These are phyloP conservation scores for Salix dunnii DNA, from an alignment of 345 rosid genomes.

Conservation along the genomic window DNA sequence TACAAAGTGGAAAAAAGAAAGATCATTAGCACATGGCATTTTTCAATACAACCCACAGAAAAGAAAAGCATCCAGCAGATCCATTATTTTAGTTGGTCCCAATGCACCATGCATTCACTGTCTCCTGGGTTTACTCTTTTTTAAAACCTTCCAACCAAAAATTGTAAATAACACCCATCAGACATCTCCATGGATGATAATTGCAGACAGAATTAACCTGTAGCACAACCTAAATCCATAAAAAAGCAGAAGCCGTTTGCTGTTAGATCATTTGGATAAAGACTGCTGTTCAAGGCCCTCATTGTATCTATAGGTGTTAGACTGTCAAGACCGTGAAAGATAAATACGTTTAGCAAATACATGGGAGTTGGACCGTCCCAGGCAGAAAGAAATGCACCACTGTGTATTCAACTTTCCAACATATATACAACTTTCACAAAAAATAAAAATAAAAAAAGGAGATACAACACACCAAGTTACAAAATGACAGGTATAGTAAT, in stretches of 20 bases:
- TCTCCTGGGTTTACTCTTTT: background rate
- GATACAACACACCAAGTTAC: background rate
- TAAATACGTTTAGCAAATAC: background rate
- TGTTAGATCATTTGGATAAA: background rate
- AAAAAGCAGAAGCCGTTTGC: background rate
- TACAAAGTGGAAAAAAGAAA: background rate
- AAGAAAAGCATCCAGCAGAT: background rate
- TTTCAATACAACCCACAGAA: background rate
- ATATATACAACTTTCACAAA: background rate
- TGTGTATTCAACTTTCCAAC: background rate
- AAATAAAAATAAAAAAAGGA: background rate
- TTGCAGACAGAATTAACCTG: background rate
- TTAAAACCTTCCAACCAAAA: background rate
- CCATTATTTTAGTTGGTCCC: background rate
- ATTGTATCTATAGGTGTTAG: background rate
- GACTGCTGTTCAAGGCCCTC: background rate
- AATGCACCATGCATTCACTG: background rate
- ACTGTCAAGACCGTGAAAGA: background rate
- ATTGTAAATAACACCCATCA: background rate
- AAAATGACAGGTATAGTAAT: background rate
- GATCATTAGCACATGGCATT: background rate
- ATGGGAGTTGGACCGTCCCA: background rate
- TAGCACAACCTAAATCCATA: background rate
- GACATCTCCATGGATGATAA: background rate
- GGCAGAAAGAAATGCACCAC: background rate